phyloP scores from a whole-genome alignment of 2,329 filamentous ascomycete genomes.

The Hypoxylon sp. region DNA sequence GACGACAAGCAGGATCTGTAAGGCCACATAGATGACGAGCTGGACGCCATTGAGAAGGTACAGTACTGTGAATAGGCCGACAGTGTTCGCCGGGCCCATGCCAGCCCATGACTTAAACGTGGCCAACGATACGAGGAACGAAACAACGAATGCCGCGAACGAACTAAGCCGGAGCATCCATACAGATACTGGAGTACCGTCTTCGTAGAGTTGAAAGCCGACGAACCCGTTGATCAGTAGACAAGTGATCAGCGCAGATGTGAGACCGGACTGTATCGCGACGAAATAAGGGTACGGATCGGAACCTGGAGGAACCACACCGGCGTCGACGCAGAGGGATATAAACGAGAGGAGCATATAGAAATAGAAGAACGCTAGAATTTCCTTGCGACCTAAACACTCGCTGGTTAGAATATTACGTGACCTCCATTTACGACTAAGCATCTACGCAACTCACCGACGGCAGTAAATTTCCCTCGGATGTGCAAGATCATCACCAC shows the following conservation, averaged over 20 bases:
- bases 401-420: slow-evolving; percentile 14
- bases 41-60: slow-evolving; percentile 93
- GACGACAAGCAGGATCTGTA: slow-evolving; percentile 90
- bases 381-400: slow-evolving; percentile 71
- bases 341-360: slow-evolving; percentile 92
- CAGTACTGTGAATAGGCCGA: slow-evolving; percentile 90
- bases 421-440: not conserved
- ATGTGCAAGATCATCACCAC: slow-evolving; percentile 98
- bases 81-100: slow-evolving; percentile 84
- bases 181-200: slow-evolving; percentile 91
- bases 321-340: slow-evolving; percentile 92
- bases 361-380: slow-evolving; percentile 95
- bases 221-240: slow-evolving; percentile 98
- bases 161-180: slow-evolving; percentile 91
- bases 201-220: slow-evolving; percentile 97
- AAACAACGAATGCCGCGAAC: slow-evolving; percentile 84
- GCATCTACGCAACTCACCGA: slow-evolving; percentile 72
- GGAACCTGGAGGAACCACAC: slow-evolving; percentile 88
- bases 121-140: slow-evolving; percentile 87
- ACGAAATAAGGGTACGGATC: slow-evolving; percentile 91
- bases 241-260: slow-evolving; percentile 88
- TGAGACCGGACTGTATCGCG: slow-evolving; percentile 85
- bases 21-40: slow-evolving; percentile 85
- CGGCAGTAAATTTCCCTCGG: slow-evolving; percentile 96
- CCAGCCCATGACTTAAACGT: slow-evolving; percentile 96